Conservation (phyloP, 192 early-diverging fungal species). For the Podila minutissima region DNA sequence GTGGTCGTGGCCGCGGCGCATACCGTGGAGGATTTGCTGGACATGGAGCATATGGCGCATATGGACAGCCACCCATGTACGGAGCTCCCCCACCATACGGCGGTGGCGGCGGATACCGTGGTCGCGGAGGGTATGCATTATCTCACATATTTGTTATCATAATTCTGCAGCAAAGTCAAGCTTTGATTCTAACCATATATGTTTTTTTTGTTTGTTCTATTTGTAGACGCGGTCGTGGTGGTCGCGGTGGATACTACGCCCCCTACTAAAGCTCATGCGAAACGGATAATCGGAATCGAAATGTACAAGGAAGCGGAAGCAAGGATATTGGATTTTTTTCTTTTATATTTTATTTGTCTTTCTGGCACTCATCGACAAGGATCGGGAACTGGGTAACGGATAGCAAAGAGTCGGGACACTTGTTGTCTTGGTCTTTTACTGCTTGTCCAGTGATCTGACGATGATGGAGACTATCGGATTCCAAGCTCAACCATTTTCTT, state of each 20-base stretch:
- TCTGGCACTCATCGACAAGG: neutral
- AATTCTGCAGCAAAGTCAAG: no score
- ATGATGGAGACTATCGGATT: no score
- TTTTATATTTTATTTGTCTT: neutral
- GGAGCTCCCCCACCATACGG: constrained; percentile 39
- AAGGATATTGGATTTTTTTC: neutral
- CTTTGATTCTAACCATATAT: no score
- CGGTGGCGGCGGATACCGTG: constrained; percentile 51
- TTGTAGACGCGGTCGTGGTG: constrained; percentile 34
- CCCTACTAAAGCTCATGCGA: constrained; percentile 35
- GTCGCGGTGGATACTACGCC: constrained; percentile 51
- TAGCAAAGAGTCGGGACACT: neutral
- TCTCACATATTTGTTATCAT: neutral
- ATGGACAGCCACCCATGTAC: constrained; percentile 50
- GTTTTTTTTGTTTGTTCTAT: neutral
- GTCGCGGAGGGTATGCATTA: constrained; percentile 50
- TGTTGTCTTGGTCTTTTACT: no score
- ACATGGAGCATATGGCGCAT: constrained; percentile 55
- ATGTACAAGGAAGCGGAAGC: neutral
- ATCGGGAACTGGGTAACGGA: neutral
- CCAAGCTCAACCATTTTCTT: neutral
- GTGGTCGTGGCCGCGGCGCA: constrained; percentile 77
- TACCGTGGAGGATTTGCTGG: constrained; percentile 72
- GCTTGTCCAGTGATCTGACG: no score
- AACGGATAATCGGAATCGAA: neutral